Percentiles rank a stretch among this genome's conserved stretches.
Conservation (phyloP, 2,329 filamentous ascomycete species). For the Elsinoe australis region DNA sequence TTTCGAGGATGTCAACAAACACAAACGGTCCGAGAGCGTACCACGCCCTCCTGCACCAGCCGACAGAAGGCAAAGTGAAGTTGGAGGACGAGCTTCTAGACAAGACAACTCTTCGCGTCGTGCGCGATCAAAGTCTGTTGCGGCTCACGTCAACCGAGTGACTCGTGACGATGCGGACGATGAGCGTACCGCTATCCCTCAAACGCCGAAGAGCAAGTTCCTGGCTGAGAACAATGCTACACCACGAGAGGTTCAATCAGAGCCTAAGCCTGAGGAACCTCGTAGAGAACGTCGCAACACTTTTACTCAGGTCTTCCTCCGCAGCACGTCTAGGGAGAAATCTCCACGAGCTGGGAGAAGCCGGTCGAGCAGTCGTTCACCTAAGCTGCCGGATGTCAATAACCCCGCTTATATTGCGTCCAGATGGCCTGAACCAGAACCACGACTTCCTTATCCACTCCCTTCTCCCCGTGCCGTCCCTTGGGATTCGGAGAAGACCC, state of each 20-base stretch:
- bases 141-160: background rate
- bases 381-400: slow-evolving; percentile 10
- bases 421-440: slow-evolving; percentile 3
- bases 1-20: background rate
- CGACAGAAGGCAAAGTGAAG: slow-evolving; percentile 2
- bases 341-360: background rate
- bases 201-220: slow-evolving; percentile 13
- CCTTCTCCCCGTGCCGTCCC: background rate
- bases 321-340: slow-evolving; percentile 4
- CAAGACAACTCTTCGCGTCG: slow-evolving; percentile 1
- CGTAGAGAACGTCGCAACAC: slow-evolving; percentile 12
- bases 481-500: slow-evolving; percentile 3
- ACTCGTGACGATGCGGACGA: background rate
- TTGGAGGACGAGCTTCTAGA: background rate
- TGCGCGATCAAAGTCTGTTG: slow-evolving; percentile 9
- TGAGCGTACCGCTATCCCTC: background rate
- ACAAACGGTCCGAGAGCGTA: slow-evolving; percentile 1
- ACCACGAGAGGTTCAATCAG: slow-evolving; percentile 2
- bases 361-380: slow-evolving; percentile 1
- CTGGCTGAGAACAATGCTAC: background rate
- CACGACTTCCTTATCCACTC: background rate
- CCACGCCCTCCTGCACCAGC: background rate
- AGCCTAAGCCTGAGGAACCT: slow-evolving; percentile 3
- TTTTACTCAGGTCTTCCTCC: slow-evolving; percentile 10
- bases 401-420: slow-evolving; percentile 15